Evolutionary conservation across 2,329 filamentous ascomycete genomes (phyloP), one percentile per base, ranked within the genome.

Genomic region (Botrytis hyacinthi): DNA sequence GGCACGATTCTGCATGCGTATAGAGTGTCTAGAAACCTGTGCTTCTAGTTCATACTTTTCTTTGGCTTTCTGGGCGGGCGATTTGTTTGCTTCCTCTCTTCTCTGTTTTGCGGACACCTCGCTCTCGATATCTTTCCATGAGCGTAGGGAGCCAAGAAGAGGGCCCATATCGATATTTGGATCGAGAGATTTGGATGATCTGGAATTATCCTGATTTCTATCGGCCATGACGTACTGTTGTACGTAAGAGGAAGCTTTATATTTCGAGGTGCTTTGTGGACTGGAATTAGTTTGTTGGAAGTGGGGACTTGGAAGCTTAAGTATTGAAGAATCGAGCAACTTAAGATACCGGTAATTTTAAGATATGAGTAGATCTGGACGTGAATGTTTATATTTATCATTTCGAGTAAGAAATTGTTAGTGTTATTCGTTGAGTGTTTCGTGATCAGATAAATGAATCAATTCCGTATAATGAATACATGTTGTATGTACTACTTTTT

Each of bases 71-170:
- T 42, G 37, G 12, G 22, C 12, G 4, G 35, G 12, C 26, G 37
- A 40, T 7, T 62, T 29, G 22, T 42, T 62, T 9, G 26, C 37
- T 37, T 62, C 37, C 1, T 62, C 26, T 62, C 60, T 42, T 62
- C 4, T 4, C 14, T 42, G 8, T 1, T 42, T 3, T 18, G 7
- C 14, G 0, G 7, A 29, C 2, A 29, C 1, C 3, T 42, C 26
- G 0, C 8, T 62, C 26, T 62, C 35, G 60, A 40, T 62, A 2
- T 42, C 26, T 2, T 42, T 37, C 22, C 22, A 40, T 9, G 60
- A 37, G 16, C 26, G 60, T 62, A n/a, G 14, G 7, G 12, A 16
- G 7, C 26, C 26, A 20, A 40, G 37, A 35, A 62, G 5, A 20
- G 48, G 26, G 1, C 60, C 60, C 3, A 18, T 1, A 10, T 40